Evolutionary conservation across 257 asterid genomes (phyloP), one percentile per base, ranked within the genome.

Genomic region (Solanum clarkiae): DNA sequence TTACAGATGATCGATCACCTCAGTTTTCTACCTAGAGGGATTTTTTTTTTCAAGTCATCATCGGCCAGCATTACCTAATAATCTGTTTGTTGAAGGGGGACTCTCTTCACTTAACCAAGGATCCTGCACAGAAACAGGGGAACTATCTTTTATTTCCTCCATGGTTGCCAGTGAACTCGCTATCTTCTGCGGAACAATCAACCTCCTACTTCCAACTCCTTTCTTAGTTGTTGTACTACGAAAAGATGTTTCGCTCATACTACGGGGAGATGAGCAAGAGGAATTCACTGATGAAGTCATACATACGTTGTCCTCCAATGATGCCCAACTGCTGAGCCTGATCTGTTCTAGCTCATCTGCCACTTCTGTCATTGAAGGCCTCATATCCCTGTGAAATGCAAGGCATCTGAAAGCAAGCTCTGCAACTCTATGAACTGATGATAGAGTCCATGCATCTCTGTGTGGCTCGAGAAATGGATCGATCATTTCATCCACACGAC

Each of bases 361-460:
- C 84, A 96, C 99, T 86, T 96, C 99, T 91, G 87, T 89, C 99
- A 96, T 96, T 3, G 98, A 92, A 12, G 99, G 99, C 66, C 99
- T 93, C 98, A 93, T 91, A 84, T 96, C 98, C 60, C 93, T 86
- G 45, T 96, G 98, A 80, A 92, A 96, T 54, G 99, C 95, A 42
- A 96, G 98, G 88, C 99, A 96, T 86, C 98, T 88, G 68, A 96
- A 96, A 20, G 98, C 99, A 32, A 96, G 90, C 88, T 96, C 99
- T 24, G 97, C 97, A 18, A 96, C 95, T 85, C 89, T 91, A 88
- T 93, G 95, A 54, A 96, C 82, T 1, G 99, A 94, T 9, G 98
- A 89, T 3, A 94, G 90, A 2, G 99, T 94, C 99, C 99, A 96
- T 7, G 99, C 98, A 74, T 96, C 99, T 84, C 96, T 90, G 70